Percentiles rank a stretch among this genome's conserved stretches.
Conservation (phyloP, 139 green algal genomes). For the Closterium sp. region DNA sequence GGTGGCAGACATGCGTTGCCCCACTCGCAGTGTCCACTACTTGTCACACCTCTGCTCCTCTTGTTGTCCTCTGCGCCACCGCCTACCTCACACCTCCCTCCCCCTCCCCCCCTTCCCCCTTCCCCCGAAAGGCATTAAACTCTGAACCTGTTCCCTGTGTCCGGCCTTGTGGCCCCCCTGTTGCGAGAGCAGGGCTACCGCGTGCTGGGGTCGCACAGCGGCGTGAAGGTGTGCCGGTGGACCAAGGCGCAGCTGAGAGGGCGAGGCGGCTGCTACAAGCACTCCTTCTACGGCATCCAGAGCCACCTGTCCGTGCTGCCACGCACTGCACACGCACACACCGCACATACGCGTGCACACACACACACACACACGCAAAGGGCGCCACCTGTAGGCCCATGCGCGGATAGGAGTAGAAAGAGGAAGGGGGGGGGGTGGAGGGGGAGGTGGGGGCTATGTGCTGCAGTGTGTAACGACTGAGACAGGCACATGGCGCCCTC, state of each 20-base stretch:
- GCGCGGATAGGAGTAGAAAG: too few species aligned
- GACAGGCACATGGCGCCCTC: too few species aligned
- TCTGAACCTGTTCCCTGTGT: neutral
- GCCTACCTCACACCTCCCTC: too few species aligned
- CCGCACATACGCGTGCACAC: too few species aligned
- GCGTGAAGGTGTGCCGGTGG: conserved; percentile 85
- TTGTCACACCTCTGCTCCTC: neutral
- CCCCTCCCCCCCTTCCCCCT: too few species aligned
- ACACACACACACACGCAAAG: neutral
- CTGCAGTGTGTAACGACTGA: too few species aligned
- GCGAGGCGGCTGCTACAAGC: conserved; percentile 78
- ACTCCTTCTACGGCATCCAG: conserved; percentile 87
- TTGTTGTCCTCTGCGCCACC: too few species aligned
- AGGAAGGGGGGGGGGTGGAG: too few species aligned
- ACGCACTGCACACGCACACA: too few species aligned
- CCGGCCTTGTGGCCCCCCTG: neutral
- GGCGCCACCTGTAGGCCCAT: too few species aligned
- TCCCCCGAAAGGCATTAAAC: too few species aligned
- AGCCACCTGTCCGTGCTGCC: conserved; percentile 58
- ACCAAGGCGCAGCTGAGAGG: conserved; percentile 82
- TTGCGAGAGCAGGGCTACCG: conserved; percentile 79
- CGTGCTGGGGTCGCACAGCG: conserved; percentile 76
- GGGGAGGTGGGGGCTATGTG: neutral
- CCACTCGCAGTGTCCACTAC: neutral
- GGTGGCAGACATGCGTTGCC: neutral